A percentile compares a stretch with the other conserved stretches of the same genome.
Evolutionary conservation across 192 early-diverging fungal species (phyloP).

Genomic region (Backusella tuberculispora): DNA sequence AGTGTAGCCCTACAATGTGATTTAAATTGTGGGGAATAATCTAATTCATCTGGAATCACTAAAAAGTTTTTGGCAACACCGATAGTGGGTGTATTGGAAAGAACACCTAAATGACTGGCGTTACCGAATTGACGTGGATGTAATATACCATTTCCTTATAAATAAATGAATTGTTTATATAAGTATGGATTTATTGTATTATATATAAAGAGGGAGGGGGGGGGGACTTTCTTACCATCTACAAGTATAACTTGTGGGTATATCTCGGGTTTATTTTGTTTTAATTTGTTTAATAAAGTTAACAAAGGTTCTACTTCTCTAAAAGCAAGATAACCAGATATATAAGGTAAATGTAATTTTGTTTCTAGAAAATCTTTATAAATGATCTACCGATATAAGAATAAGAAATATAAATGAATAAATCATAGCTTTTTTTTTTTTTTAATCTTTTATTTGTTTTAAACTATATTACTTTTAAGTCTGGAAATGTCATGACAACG

Average conservation of each 20-base stretch:
- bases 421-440: not conserved
- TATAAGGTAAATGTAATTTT: constrained; percentile 76
- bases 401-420: not conserved
- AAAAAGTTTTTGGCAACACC: constrained; percentile 93
- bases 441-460: not conserved
- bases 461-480: constrained; percentile 47
- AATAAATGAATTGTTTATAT: too few species aligned
- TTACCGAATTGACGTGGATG: constrained; percentile 90
- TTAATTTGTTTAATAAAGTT: constrained; percentile 60
- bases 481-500: constrained; percentile 71
- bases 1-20: constrained; percentile 41
- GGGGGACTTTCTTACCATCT: constrained; percentile 53
- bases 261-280: constrained; percentile 49
- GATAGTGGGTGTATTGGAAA: constrained; percentile 74
- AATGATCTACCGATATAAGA: constrained; percentile 50
- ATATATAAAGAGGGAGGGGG: too few species aligned
- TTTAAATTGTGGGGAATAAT: constrained; percentile 48
- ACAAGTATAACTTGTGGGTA: constrained; percentile 82
- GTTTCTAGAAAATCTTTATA: constrained; percentile 64
- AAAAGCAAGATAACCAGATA: constrained; percentile 91
- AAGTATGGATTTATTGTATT: too few species aligned
- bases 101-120: constrained; percentile 82
- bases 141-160: constrained; percentile 84
- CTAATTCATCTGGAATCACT: constrained; percentile 58
- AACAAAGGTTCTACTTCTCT: constrained; percentile 75